phyloP scores from a whole-genome alignment of 1,284 basidiomycete species.

The Testicularia cyperi region DNA sequence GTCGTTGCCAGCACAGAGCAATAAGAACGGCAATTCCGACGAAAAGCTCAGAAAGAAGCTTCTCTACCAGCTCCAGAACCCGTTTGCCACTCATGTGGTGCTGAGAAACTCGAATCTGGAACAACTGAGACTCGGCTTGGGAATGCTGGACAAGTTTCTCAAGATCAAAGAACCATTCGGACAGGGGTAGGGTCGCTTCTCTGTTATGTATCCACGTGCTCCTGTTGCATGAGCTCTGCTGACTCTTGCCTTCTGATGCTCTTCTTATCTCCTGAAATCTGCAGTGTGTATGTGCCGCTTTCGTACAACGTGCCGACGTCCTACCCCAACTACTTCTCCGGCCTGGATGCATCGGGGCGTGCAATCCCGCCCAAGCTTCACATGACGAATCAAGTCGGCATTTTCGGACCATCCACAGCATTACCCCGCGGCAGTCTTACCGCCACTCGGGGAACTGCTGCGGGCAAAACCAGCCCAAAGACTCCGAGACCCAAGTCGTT shows the following conservation, averaged over 20 bases:
- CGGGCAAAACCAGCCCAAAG: too few relatives aligned
- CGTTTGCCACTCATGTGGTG: conserved; percentile 21
- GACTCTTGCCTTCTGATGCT: too few relatives aligned
- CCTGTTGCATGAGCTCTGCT: too few relatives aligned
- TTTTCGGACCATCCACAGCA: too few relatives aligned
- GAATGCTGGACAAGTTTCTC: conserved; percentile 31
- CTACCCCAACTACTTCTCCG: conserved; percentile 39
- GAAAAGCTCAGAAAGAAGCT: conserved; percentile 3
- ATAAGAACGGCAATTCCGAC: background rate
- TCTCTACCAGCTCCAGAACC: conserved; percentile 13
- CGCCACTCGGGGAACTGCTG: too few relatives aligned
- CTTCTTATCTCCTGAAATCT: too few relatives aligned
- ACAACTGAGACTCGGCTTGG: conserved; percentile 12
- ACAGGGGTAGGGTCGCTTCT: too few relatives aligned
- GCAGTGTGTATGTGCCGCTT: conserved; percentile 32
- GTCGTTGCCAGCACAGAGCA: too few relatives aligned
- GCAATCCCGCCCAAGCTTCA: background rate
- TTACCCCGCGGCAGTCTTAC: too few relatives aligned
- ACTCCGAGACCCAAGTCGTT: conserved; percentile 8
- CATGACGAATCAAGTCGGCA: too few relatives aligned
- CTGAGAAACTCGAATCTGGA: conserved; percentile 24
- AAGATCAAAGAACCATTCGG: conserved; percentile 22
- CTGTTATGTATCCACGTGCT: too few relatives aligned
- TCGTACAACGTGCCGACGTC: conserved; percentile 41
- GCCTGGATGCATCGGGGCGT: conserved; percentile 6